phyloP scores from a whole-genome alignment of 768 basidiomycete species.

The Termitomyces sp. region DNA sequence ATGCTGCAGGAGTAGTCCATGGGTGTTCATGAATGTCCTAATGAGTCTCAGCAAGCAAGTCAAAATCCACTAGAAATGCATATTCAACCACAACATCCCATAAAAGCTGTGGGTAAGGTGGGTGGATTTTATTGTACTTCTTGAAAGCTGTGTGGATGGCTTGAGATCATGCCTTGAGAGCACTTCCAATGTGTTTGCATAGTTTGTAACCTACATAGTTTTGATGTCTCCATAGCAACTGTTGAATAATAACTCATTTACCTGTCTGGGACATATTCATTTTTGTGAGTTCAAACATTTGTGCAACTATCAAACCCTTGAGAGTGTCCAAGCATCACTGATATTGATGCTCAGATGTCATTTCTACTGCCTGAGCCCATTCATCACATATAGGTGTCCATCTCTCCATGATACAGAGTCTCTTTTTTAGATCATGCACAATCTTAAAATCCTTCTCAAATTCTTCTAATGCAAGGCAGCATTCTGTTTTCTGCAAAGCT shows the following conservation, averaged over 20 bases:
- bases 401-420: background rate
- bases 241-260: conserved; percentile 8
- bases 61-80: conserved; percentile 19
- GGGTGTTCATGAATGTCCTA: conserved; percentile 11
- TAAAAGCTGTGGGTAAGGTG: conserved; percentile 10
- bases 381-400: background rate
- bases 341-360: conserved; percentile 8
- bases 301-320: conserved; percentile 15
- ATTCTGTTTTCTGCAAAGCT: background rate
- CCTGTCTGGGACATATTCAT: conserved; percentile 22
- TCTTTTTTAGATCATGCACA: background rate
- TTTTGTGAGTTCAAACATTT: conserved; percentile 21
- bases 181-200: conserved; percentile 21
- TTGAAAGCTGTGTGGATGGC: conserved; percentile 21
- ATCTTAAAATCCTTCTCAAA: background rate
- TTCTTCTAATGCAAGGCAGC: background rate
- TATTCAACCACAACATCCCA: conserved; percentile 23
- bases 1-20: conserved; percentile 18
- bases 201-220: conserved; percentile 25
- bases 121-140: conserved; percentile 18
- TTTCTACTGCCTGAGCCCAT: conserved; percentile 7
- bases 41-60: conserved; percentile 14
- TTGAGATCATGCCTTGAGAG: conserved; percentile 18
- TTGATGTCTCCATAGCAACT: no score
- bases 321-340: conserved; percentile 17